Evolutionary conservation across 2,329 filamentous ascomycete species (phyloP), one percentile per base, ranked within the genome.

Genomic region (Ophioceras dolichostomum): DNA sequence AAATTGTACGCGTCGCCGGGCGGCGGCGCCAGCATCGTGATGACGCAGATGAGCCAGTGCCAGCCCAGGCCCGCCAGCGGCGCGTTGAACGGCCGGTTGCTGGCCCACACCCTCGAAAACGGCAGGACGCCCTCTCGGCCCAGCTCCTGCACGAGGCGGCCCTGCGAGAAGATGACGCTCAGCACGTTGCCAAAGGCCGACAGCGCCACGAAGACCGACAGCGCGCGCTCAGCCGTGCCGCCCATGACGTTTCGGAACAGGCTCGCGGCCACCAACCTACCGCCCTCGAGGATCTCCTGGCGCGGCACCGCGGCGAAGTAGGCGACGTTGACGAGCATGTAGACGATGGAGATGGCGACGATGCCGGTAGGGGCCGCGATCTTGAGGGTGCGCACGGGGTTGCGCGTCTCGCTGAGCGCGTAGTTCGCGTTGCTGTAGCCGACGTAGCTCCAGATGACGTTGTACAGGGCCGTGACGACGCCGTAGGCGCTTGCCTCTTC

Each of bases 351-450:
- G 26, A 79, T 70, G 18, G 68, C 61, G 29, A 59, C 62, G 20
- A 83, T 63, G 34, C 74, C 77, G 8, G 75, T 48, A 2, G 77
- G 72, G 1, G 73, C 76, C n/a, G 77, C 76, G 34, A 75, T 68
- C 54, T 74, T 77, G 41, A 83, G 64, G 0, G 77, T 83, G 18
- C 65, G 64, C 5, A 76, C 68, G 0, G 78, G 78, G 54, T 80
- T 72, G 51, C 68, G 74, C 33, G 75, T 79, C 59, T 83, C 79
- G 49, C 67, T 71, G 22, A 77, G 60, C 32, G 67, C 73, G 48
- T 81, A 79, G 58, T 80, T 80, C 51, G 75, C 76, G 52, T 80
- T 81, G 58, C 65, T 72, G 62, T 78, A 79, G 18, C 78, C 78
- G 45, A 79, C 70, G 48, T 76, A 83, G 42, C 70, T 76, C 70